Evolutionary conservation across 78 protist species (phyloP).

Genomic region (Chrysochromulina parva): DNA sequence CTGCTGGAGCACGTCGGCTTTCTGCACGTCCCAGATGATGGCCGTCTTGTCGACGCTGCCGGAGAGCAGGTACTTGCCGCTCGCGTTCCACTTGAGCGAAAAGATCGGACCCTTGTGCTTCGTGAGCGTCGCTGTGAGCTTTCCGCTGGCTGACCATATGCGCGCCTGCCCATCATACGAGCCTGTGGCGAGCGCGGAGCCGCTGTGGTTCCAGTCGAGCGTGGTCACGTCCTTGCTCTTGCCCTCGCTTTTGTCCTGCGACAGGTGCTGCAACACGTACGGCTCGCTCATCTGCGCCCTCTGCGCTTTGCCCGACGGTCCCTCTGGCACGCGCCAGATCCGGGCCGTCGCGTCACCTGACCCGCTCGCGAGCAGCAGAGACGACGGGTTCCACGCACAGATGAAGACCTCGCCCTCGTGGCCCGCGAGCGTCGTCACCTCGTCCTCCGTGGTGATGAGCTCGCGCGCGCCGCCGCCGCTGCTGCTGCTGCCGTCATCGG

Average conservation of each 20-base stretch:
- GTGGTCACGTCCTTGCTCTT: conserved; percentile 85
- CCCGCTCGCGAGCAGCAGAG: conserved; percentile 37
- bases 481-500: not conserved
- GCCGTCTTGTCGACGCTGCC: conserved; percentile 89
- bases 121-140: conserved; percentile 55
- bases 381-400: conserved; percentile 74
- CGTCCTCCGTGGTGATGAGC: conserved; percentile 38
- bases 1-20: conserved; percentile 69
- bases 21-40: conserved; percentile 86
- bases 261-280: not conserved
- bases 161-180: conserved; percentile 91
- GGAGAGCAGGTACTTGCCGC: conserved; percentile 73
- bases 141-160: conserved; percentile 53
- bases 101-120: conserved; percentile 88
- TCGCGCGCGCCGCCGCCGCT: not conserved
- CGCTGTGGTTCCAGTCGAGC: conserved; percentile 87
- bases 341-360: conserved; percentile 90
- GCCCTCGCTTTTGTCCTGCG: not conserved
- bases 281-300: not conserved
- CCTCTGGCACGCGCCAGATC: conserved; percentile 67
- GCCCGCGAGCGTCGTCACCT: conserved; percentile 61
- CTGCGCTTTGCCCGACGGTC: not conserved
- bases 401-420: conserved; percentile 78
- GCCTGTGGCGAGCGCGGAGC: conserved; percentile 89
- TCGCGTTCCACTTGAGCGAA: conserved; percentile 87